Evolutionary conservation across 768 basidiomycete species (phyloP), one percentile per base, ranked within the genome.

Genomic region (Dictyophora rubrovolvata): DNA sequence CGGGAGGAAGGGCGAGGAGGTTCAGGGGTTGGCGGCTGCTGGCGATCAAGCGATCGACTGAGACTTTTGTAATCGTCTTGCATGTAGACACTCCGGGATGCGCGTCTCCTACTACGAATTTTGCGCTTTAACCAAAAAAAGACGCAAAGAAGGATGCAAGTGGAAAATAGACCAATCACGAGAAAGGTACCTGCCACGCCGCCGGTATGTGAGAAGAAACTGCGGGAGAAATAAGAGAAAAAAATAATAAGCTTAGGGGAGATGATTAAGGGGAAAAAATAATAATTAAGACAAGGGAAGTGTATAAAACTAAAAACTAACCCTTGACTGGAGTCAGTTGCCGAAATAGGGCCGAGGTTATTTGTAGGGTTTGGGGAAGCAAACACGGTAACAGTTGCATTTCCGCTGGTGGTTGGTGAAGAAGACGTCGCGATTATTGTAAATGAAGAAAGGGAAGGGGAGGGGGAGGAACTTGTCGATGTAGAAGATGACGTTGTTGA

Each of bases 141-240:
- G 51, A 64, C 60, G 33, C 66, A 70, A 20, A 71, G 63, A 53
- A 77, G 28, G 18, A 69, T 62, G 18, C 68, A 72, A 48, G 74
- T 12, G 18, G 61, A 68, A 8, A 75, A 59, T 2, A 80, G 62
- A 52, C 73, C 75, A 55, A 74, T 70, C 58, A 72, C 68, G 46
- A 73, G 69, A 60, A 79, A 80, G 0, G 73, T 74, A 46, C 73
- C 76, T 0, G 74, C 79, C 18, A 79, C 75, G 0, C 76, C 79
- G 36, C 71, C 75, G 54, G 72, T 76, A 62, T 77, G 74, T 50
- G 70, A 62, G 63, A 78, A 74, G 71, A 80, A 80, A 60, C 79
- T 79, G 55, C 21, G 33, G 33, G 12, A 21, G 17, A 14, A 48
- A 18, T 14, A 57, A 48, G 47, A 57, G 47, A 12, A 28, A 16